Percentiles rank a stretch among this genome's conserved stretches.
phyloP scores from a whole-genome alignment of 306 rosid genomes.

The Amphicarpaea edgeworthii region DNA sequence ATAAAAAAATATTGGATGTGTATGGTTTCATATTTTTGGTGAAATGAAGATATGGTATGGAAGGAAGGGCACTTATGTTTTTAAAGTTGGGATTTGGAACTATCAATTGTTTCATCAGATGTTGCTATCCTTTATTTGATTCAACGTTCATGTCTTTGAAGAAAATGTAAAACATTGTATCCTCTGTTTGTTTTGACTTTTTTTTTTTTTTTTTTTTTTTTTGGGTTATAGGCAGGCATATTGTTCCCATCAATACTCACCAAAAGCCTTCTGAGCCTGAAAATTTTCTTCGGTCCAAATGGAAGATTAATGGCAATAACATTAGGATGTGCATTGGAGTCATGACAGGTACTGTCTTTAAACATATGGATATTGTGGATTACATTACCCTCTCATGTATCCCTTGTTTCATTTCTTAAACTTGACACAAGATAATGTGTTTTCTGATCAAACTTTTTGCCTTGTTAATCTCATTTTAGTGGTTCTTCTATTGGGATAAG shows the following conservation, averaged over 20 bases:
- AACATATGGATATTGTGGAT: constrained; percentile 9
- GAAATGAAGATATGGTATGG: constrained; percentile 7
- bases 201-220: neutral
- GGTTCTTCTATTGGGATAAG: neutral
- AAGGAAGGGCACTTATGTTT: neutral
- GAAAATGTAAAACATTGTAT: neutral
- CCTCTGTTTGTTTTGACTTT: neutral
- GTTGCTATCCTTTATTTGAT: neutral
- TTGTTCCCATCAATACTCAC: constrained; percentile 35
- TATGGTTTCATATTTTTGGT: constrained; percentile 25
- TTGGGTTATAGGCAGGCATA: constrained; percentile 39
- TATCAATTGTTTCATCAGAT: neutral
- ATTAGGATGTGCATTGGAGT: constrained; percentile 52
- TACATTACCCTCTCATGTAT: neutral
- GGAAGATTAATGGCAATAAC: constrained; percentile 50
- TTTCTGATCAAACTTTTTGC: neutral
- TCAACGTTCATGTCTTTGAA: constrained; percentile 19
- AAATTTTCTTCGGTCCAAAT: constrained; percentile 41
- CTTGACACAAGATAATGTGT: neutral
- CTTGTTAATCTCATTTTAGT: neutral
- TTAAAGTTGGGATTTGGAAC: neutral
- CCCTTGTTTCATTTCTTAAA: neutral
- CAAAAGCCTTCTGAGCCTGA: constrained; percentile 44
- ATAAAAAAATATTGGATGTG: neutral
- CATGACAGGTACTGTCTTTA: constrained; percentile 63